Evolutionary conservation across 768 basidiomycete species (phyloP), one percentile per base, ranked within the genome.

Genomic region (Suillus fuscotomentosus): DNA sequence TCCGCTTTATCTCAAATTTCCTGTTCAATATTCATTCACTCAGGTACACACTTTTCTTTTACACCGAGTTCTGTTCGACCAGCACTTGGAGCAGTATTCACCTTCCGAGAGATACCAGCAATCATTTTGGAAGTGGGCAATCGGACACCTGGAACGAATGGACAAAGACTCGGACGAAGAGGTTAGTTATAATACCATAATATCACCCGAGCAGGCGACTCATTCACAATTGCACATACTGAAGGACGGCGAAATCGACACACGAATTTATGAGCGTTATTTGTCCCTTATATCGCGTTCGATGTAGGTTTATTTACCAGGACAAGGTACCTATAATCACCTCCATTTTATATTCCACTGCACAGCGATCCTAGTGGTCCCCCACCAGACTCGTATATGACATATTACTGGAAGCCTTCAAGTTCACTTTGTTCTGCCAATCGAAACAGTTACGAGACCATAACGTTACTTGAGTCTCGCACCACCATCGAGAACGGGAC

Each of bases 401-500:
- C 91, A 2, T 81, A 91, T 71, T 86, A 87, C 65, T 92, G 89
- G 89, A 71, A 67, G 43, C 63, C 70, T 66, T 63, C 53, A 17
- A 43, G 22, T 17, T 7, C 60, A 22, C 39, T 17, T 6, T 3
- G 42, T 41, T 45, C 31, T 15, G 41, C 24, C 17, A 60, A 63
- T 34, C 63, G 50, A 17, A 31, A 61, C 5, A 14, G 71, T 24
- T 81, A 78, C 66, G 78, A 81, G 54, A 81, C 74, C 5, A 77
- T 82, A 20, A 92, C 92, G 0, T 75, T 94, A 2, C 75, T 89
- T 10, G 92, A 94, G 75, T 92, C 92, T 1, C 85, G 87, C 8
- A 88, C 85, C 3, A 86, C 82, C 3, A 87, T 93, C 36, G 91
- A 93, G 72, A 79, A 80, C 48, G 92, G 92, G 0, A 94, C 91